Percentiles rank a stretch among this genome's conserved stretches.
These are phyloP conservation scores for Fusarium algeriense DNA, from an alignment of 2,329 filamentous ascomycete species.

Conservation along the genomic window DNA sequence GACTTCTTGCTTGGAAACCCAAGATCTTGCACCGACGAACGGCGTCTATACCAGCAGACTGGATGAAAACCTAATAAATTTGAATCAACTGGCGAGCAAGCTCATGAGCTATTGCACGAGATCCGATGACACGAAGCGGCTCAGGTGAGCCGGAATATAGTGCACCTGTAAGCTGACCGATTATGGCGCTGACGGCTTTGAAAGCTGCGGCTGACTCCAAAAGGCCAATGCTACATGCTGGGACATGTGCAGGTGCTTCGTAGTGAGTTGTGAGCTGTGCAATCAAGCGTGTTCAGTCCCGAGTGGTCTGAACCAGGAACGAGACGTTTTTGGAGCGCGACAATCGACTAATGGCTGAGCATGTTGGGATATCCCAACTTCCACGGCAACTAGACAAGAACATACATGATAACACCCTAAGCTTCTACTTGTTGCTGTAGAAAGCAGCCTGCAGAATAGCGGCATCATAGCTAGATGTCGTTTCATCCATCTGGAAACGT, in stretches of 20 bases:
- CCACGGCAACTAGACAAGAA: neutral
- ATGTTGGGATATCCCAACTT: neutral
- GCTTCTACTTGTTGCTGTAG: constrained; percentile 45
- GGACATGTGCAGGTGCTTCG: neutral
- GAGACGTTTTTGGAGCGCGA: constrained; percentile 7
- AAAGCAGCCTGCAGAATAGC: constrained; percentile 53
- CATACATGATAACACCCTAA: neutral
- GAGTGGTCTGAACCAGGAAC: constrained; percentile 32
- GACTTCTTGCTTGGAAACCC: constrained; percentile 42
- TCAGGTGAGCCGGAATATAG: constrained; percentile 11
- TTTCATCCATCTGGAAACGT: constrained; percentile 51
- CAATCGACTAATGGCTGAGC: neutral
- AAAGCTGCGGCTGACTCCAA: constrained; percentile 6
- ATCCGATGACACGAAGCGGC: constrained; percentile 14
- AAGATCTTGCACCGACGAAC: constrained; percentile 31
- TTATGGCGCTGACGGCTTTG: neutral
- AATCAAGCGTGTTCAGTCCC: constrained; percentile 4
- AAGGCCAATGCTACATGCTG: constrained; percentile 1
- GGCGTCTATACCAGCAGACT: constrained; percentile 22
- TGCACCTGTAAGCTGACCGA: constrained; percentile 14
- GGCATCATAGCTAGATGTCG: constrained; percentile 53
- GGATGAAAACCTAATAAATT: constrained; percentile 1
- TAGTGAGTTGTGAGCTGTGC: neutral
- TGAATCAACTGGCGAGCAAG: constrained; percentile 8
- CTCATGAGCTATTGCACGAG: constrained; percentile 24